Conservation (phyloP, 352 stramenopile species). For the Phytophthora constricta region DNA sequence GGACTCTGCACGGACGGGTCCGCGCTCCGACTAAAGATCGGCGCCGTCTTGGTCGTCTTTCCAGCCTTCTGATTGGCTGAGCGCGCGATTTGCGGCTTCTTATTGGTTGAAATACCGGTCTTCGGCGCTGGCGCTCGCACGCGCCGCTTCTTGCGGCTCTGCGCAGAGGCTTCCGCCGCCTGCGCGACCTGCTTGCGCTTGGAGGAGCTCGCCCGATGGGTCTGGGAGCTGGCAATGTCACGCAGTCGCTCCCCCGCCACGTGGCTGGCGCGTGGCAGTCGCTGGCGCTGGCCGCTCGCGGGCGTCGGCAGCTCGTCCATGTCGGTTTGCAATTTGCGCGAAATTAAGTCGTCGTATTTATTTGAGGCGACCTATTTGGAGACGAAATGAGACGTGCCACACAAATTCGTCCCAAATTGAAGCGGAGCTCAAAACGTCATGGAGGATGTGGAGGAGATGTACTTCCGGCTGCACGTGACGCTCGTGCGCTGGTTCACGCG, state of each 20-base stretch:
- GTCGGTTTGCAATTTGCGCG: background rate
- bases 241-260: slow-evolving; percentile 9
- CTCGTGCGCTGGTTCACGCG: slow-evolving; percentile 55
- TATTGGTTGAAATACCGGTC: background rate
- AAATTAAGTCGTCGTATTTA: background rate
- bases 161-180: background rate
- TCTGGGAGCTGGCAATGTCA: background rate
- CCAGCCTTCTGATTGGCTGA: background rate
- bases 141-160: slow-evolving; percentile 4
- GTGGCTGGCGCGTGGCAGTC: background rate
- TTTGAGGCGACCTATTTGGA: too few species aligned
- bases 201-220: background rate
- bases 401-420: background rate
- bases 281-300: slow-evolving; percentile 8
- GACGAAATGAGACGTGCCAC: too few species aligned
- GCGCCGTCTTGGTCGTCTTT: slow-evolving; percentile 13
- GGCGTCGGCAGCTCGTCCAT: slow-evolving; percentile 17
- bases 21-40: slow-evolving; percentile 36
- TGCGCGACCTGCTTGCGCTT: slow-evolving; percentile 5
- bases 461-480: slow-evolving; percentile 78
- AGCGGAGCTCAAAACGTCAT: slow-evolving; percentile 22
- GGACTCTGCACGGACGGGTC: slow-evolving; percentile 27
- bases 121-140: background rate
- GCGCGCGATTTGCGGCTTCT: background rate
- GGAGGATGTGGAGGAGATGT: slow-evolving; percentile 74